phyloP scores from a whole-genome alignment of 106 monocot genomes.

The Alisma plantagoaquatica region DNA sequence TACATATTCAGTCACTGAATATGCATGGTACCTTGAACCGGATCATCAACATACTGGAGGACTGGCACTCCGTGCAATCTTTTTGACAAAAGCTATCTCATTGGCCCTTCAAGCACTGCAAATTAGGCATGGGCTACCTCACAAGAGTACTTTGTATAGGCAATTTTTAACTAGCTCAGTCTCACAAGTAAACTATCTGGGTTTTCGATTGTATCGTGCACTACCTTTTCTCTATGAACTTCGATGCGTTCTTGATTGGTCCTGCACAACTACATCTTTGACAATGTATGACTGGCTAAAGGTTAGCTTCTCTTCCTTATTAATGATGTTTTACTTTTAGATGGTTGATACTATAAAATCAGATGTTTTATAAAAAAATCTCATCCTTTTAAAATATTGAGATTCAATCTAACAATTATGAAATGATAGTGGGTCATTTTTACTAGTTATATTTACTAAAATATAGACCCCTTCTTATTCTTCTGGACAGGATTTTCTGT shows the following conservation, averaged over 20 bases:
- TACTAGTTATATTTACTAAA: no score
- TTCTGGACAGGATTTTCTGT: no score
- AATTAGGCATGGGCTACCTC: conserved; percentile 82
- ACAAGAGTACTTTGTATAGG: conserved; percentile 77
- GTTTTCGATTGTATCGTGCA: conserved; percentile 86
- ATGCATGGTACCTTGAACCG: conserved; percentile 76
- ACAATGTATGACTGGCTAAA: conserved; percentile 99
- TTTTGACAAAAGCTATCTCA: conserved; percentile 80
- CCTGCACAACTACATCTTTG: conserved; percentile 84
- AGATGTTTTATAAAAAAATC: no score
- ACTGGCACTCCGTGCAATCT: conserved; percentile 90
- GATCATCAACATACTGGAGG: conserved; percentile 54
- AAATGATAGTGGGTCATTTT: no score
- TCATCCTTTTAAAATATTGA: no score
- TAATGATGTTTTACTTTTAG: no score
- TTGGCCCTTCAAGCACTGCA: conserved; percentile 81
- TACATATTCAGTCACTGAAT: conserved; percentile 88
- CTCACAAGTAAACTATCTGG: conserved; percentile 82
- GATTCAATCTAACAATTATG: no score
- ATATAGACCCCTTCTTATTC: no score
- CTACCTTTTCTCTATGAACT: conserved; percentile 96
- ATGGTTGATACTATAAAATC: no score
- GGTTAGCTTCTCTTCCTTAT: no score
- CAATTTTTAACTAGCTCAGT: conserved; percentile 90
- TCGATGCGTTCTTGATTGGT: conserved; percentile 98